Conservation (phyloP, 2,329 filamentous ascomycete genomes). For the Zopfia rhizophila region DNA sequence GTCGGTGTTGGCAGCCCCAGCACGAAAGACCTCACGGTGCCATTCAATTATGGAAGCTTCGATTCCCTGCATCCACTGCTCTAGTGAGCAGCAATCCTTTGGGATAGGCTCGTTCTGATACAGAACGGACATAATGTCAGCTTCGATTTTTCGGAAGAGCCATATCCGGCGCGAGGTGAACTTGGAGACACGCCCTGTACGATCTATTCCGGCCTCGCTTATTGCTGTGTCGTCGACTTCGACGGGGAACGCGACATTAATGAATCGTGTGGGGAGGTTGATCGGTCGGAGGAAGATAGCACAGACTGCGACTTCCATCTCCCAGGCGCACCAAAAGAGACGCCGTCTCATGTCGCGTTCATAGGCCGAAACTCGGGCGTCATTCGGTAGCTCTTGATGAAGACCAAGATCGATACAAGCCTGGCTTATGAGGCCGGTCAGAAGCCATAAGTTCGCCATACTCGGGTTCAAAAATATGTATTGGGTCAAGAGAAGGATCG, state of each 20-base stretch:
- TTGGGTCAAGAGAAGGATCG: slow-evolving; percentile 47
- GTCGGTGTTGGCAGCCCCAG: slow-evolving; percentile 41
- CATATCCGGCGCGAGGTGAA: slow-evolving; percentile 49
- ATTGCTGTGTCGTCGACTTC: slow-evolving; percentile 49
- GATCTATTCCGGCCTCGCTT: slow-evolving; percentile 37
- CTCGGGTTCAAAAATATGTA: slow-evolving; percentile 50
- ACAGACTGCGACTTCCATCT: slow-evolving; percentile 51
- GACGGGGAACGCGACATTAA: slow-evolving; percentile 44
- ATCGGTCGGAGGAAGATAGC: slow-evolving; percentile 45
- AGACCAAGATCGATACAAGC: slow-evolving; percentile 49
- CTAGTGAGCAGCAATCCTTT: slow-evolving; percentile 32
- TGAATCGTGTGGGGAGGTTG: slow-evolving; percentile 41
- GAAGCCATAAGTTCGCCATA: slow-evolving; percentile 49
- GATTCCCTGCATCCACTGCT: slow-evolving; percentile 42
- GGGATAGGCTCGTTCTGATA: slow-evolving; percentile 45
- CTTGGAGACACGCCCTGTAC: slow-evolving; percentile 42
- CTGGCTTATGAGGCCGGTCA: slow-evolving; percentile 50
- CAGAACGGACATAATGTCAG: slow-evolving; percentile 44
- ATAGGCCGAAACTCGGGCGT: slow-evolving; percentile 36
- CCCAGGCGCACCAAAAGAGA: slow-evolving; percentile 51
- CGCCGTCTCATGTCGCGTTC: slow-evolving; percentile 51
- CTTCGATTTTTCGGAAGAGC: slow-evolving; percentile 46
- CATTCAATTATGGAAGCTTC: slow-evolving; percentile 40
- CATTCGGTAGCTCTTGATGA: slow-evolving; percentile 48
- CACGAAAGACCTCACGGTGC: slow-evolving; percentile 41